A percentile compares a stretch with the other conserved stretches of the same genome.
Evolutionary conservation across 169 alveolate species (phyloP).

Genomic region (Cystoisospora suis): DNA sequence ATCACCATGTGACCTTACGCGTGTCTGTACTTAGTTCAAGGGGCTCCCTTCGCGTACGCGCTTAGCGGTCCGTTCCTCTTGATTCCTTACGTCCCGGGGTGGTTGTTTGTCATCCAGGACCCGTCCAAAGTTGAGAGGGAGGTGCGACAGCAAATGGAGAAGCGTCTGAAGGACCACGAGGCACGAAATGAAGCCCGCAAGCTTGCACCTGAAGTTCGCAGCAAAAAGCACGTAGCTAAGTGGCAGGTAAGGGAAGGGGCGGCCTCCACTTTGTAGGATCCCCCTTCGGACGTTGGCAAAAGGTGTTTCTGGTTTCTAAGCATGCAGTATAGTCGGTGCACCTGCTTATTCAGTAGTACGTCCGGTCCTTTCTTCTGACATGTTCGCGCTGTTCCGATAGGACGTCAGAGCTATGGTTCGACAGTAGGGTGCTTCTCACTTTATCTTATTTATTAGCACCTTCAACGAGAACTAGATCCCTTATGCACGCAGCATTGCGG

Average conservation of each 20-base stretch:
- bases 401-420: no score
- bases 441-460: no score
- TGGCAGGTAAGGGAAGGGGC: constrained; percentile 79
- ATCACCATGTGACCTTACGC: neutral
- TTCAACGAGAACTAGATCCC: no score
- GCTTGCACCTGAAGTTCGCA: constrained; percentile 79
- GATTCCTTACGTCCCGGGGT: neutral
- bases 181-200: constrained; percentile 80
- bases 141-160: constrained; percentile 87
- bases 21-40: constrained; percentile 6
- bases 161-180: constrained; percentile 84
- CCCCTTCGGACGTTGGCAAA: no score
- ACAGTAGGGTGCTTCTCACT: no score
- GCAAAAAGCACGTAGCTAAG: constrained; percentile 81
- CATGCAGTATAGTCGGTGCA: no score
- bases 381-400: no score
- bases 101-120: constrained; percentile 60
- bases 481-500: no score
- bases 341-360: no score
- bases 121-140: constrained; percentile 86
- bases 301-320: no score
- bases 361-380: no score
- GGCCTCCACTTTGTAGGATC: neutral
- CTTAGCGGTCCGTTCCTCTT: neutral
- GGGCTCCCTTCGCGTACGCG: neutral